Evolutionary conservation across 192 early-diverging fungal genomes (phyloP), one percentile per base, ranked within the genome.

Genomic region (Jimgerdemannia lactiflua): DNA sequence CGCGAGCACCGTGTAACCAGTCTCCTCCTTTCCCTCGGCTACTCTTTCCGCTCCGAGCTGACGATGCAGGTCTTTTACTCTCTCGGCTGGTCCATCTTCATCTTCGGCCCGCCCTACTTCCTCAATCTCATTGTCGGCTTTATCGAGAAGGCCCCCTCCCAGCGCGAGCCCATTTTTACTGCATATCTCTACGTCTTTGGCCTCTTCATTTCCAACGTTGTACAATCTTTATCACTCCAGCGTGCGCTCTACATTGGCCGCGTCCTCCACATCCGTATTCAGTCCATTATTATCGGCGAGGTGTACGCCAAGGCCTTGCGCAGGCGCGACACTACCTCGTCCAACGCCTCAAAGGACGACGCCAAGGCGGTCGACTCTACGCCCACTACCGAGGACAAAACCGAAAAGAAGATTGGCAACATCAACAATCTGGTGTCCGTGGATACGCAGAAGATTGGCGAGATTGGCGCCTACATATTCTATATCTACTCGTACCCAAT

Each of bases 401-500:
- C 75, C 19, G 70, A 77, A 9, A 77, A 79, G 7, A 75, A 74
- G 1, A 70, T 79, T 49, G 85, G 87, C 64, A 87, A 88, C 79
- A 84, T 91, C 20, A 88, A 89, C 68, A 91, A 89, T 71, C 77
- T 91, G 69, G 82, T 91, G 42, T 89, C 91, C 14, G 86, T 89
- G 3, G 92, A 93, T 70, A 76, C 92, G 19, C 82, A 85, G 64
- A 87, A 87, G 73, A 75, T 91, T 11, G 75, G 75, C 17, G 87
- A 91, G 69, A 73, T 85, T n/a, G 42, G 79, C 4, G 75, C 85
- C 43, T 90, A 89, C 66, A 42, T 92, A 40, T 84, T 89, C 75
- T 86, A 89, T 20, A 75, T 93, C 11, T 91, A 92, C 72, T 83
- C 80, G n/a, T 85, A 84, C 67, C 94, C 94, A 4, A 77, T 94